Base-by-base conservation (phyloP, 768 basidiomycete genomes). In the Tricholoma flavovirens region DNA sequence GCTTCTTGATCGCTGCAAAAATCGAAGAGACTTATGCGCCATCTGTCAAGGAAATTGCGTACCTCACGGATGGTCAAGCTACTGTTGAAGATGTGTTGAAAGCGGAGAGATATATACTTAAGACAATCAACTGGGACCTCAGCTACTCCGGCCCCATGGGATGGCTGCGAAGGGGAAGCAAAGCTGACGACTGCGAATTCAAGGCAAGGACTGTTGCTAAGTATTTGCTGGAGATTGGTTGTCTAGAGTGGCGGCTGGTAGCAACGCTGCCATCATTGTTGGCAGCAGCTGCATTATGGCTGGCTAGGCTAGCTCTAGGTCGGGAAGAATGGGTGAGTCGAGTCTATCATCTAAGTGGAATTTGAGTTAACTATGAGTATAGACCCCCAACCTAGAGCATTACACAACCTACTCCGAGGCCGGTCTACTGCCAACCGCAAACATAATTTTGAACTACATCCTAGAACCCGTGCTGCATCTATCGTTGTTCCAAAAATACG, bases 1-100 rank as follows among this genome's bases (percentile, higher is more conserved):
- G 87, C 57, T 82, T 98, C 62, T 90, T 96, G 72, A 76, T 97
- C 61, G 83, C 95, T 0, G 83, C 91, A 35, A 98, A 98, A 70
- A 92, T 88, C 59, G 95, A 98, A 70, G 94, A 97, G 69, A 93
- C 93, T 40, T 83, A 92, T 59, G 84, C 92, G 9, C 95, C 95
- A 0, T 86, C 88, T 21, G 86, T 93, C 24, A 73, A 74, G 26
- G 90, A 94, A 72, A 87, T 96, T 66, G 79, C 88, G 17, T 79
- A 80, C 66, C 86, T 92, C 63, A 82, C 90, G 35, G 91, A 95
- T 56, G 82, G 83, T 4, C 83, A 86, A 11, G 93, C 86, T 70
- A 79, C 78, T 12, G 82, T 86, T 60, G 79, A 84, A 0, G 93
- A 97, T 62, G 88, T 98, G 57, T 80, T 93, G 56, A 85, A 88